phyloP scores from a whole-genome alignment of 306 rosid genomes.

The Aeschynomene evenia region DNA sequence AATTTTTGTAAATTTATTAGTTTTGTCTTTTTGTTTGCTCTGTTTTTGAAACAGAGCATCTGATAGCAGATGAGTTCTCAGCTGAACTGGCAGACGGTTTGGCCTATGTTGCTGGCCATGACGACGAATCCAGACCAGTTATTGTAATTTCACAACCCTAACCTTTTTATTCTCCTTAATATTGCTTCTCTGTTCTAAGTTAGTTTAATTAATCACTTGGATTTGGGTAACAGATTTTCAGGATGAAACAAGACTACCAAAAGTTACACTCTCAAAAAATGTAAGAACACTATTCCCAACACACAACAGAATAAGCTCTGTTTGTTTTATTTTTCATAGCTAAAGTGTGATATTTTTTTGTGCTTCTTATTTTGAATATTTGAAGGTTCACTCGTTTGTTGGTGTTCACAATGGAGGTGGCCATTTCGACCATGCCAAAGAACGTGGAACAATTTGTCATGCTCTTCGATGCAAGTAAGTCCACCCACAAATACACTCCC shows the following conservation, averaged over 20 bases:
- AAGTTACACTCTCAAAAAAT: slow-evolving; percentile 87
- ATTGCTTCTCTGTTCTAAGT: not conserved
- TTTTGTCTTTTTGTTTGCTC: not conserved
- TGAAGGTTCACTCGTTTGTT: slow-evolving; percentile 81
- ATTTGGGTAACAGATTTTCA: slow-evolving; percentile 60
- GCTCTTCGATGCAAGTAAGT: slow-evolving; percentile 94
- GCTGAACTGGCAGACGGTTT: slow-evolving; percentile 76
- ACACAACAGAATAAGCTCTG: not conserved
- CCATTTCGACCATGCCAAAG: slow-evolving; percentile 89
- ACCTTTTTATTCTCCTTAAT: not conserved
- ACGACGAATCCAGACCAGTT: slow-evolving; percentile 74
- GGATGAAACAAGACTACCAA: slow-evolving; percentile 92
- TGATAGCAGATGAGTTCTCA: slow-evolving; percentile 83
- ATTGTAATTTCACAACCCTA: slow-evolving; percentile 33
- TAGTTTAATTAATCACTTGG: slow-evolving; percentile 10
- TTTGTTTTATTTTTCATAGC: not conserved
- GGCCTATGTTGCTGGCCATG: slow-evolving; percentile 80
- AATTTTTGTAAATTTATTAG: not conserved
- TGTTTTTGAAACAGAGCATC: slow-evolving; percentile 40
- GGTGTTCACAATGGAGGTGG: slow-evolving; percentile 91
- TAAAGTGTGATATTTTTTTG: not conserved
- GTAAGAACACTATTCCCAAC: slow-evolving; percentile 46
- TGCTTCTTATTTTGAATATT: not conserved
- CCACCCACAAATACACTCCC: not conserved
- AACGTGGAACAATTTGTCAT: slow-evolving; percentile 76